Evolutionary conservation across 192 early-diverging fungal genomes (phyloP).

Genomic region (Backusella parvicylindrica): DNA sequence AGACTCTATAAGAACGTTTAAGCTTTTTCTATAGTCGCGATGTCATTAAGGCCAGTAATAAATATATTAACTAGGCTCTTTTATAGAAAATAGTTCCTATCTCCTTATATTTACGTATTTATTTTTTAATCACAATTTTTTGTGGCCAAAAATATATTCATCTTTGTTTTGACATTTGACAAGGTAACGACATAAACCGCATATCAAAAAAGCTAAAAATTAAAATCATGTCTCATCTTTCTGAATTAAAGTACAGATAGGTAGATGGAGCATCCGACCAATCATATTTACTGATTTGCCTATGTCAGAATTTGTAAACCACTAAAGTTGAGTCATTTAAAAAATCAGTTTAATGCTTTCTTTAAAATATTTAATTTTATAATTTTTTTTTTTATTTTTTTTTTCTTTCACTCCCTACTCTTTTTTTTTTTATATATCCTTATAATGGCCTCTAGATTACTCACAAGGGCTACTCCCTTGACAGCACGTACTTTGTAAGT

Average conservation of each 20-base stretch:
- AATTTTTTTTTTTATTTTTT: neutral
- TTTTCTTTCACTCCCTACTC: constrained; percentile 1
- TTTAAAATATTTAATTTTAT: neutral
- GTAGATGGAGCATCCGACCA: neutral
- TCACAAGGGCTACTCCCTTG: constrained; percentile 11
- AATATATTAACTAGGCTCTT: neutral
- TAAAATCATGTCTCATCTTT: neutral
- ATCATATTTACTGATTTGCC: neutral
- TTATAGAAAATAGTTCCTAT: too few relatives aligned
- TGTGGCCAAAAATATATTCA: neutral
- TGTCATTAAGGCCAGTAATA: too few relatives aligned
- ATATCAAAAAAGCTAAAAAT: neutral
- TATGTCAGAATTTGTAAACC: constrained; percentile 3
- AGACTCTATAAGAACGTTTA: too few relatives aligned
- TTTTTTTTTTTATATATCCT: neutral
- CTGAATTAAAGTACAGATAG: neutral
- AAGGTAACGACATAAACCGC: neutral
- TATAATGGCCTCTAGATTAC: constrained; percentile 22
- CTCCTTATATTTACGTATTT: neutral
- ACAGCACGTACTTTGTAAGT: constrained; percentile 17
- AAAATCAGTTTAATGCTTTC: neutral
- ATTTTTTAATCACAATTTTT: neutral
- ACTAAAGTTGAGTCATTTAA: neutral
- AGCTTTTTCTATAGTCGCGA: too few relatives aligned
- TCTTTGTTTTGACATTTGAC: neutral